Percentiles rank a stretch among this genome's conserved stretches.
These are phyloP conservation scores for Aspergillus uvarum DNA, from an alignment of 2,329 filamentous ascomycete species.

Conservation along the genomic window DNA sequence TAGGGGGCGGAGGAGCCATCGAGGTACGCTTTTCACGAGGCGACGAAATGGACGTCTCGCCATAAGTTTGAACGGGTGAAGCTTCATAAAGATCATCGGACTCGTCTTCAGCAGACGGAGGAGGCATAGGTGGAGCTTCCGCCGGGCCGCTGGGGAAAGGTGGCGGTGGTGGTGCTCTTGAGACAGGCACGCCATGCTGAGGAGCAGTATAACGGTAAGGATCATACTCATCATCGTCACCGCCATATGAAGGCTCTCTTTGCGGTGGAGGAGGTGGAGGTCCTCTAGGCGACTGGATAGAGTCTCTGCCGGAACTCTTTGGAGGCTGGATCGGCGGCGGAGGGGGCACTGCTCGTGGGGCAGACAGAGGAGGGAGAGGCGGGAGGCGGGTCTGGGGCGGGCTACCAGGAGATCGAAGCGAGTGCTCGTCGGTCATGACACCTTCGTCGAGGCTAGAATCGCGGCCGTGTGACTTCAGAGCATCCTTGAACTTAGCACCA, in stretches of 20 bases:
- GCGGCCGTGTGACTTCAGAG: conserved; percentile 75
- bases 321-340: conserved; percentile 64
- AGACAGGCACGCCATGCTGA: conserved; percentile 31
- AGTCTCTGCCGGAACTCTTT: conserved; percentile 39
- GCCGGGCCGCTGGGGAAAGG: conserved; percentile 23
- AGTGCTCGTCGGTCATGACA: conserved; percentile 55
- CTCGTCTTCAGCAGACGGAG: conserved; percentile 34
- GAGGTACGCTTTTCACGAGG: conserved; percentile 44
- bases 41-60: conserved; percentile 30
- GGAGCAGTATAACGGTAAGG: conserved; percentile 53
- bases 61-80: conserved; percentile 41
- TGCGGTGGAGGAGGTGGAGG: conserved; percentile 51
- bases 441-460: conserved; percentile 74
- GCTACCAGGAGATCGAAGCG: conserved; percentile 49
- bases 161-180: conserved; percentile 31
- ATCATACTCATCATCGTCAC: conserved; percentile 55
- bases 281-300: conserved; percentile 34
- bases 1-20: conserved; percentile 49
- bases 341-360: conserved; percentile 63
- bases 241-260: conserved; percentile 43
- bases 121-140: conserved; percentile 22
- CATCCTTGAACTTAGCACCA: conserved; percentile 91
- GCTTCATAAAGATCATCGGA: conserved; percentile 50
- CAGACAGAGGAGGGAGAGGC: conserved; percentile 58
- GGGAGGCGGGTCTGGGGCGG: conserved; percentile 39